Conservation (phyloP, 768 basidiomycete genomes). For the Suillus subluteus region DNA sequence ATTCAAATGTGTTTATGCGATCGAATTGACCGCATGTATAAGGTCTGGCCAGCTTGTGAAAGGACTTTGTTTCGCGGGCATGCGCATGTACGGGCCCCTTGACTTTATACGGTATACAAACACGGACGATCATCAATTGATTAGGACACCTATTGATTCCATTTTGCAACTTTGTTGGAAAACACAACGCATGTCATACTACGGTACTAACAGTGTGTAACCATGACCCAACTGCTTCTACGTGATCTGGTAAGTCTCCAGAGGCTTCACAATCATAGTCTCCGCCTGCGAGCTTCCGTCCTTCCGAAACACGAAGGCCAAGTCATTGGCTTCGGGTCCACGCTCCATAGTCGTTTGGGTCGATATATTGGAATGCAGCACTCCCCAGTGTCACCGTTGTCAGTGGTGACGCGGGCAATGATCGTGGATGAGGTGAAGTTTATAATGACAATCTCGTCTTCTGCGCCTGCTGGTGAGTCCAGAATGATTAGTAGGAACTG, state of each 20-base stretch:
- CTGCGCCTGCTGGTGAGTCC: neutral
- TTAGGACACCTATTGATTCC: neutral
- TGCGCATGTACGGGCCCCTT: neutral
- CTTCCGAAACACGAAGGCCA: neutral
- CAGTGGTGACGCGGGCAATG: neutral
- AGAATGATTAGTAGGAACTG: neutral
- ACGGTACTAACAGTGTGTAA: neutral
- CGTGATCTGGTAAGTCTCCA: no score
- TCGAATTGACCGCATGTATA: neutral
- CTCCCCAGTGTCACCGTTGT: neutral
- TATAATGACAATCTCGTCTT: neutral
- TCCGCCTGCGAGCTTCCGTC: neutral
- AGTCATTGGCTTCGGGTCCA: neutral
- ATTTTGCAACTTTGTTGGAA: neutral
- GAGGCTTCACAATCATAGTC: neutral
- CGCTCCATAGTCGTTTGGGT: neutral
- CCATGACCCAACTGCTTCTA: neutral
- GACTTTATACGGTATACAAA: neutral
- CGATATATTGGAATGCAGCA: neutral
- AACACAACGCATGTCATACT: neutral
- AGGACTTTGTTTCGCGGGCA: neutral
- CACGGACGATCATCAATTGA: neutral
- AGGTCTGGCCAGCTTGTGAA: neutral
- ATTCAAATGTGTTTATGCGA: neutral
- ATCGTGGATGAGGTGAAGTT: neutral